These are phyloP conservation scores for Blastobotrys mokoenaii DNA, from an alignment of 805 yeast species.

Conservation along the genomic window DNA sequence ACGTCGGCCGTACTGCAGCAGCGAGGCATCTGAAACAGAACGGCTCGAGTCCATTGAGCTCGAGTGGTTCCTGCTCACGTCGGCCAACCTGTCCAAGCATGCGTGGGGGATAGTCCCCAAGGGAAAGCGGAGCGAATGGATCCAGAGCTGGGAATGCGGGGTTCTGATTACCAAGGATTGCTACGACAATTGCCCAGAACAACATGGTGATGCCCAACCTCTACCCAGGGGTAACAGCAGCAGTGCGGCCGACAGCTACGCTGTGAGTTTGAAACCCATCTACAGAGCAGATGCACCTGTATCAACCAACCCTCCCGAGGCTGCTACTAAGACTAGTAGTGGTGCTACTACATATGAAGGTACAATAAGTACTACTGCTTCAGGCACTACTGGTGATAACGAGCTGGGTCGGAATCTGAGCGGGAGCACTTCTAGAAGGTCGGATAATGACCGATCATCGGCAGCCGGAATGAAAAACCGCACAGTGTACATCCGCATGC, in stretches of 20 bases:
- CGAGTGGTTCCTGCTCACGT: slow-evolving; percentile 65
- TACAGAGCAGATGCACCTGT: slow-evolving; percentile 32
- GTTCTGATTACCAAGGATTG: slow-evolving; percentile 35
- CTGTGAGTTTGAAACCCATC: slow-evolving; percentile 34
- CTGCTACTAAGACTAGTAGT: too few species aligned
- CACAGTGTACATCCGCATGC: slow-evolving; percentile 10
- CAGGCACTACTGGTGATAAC: not conserved
- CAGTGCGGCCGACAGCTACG: too few species aligned
- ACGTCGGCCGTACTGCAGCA: not conserved
- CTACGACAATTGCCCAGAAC: slow-evolving; percentile 16
- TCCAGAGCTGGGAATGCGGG: slow-evolving; percentile 47
- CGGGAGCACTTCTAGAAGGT: too few species aligned
- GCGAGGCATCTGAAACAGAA: not conserved
- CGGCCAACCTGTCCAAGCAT: slow-evolving; percentile 64
- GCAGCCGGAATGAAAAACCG: not conserved
- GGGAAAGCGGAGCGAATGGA: slow-evolving; percentile 20
- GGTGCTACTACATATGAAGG: too few species aligned
- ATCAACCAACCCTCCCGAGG: not conserved
- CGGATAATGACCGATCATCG: too few species aligned
- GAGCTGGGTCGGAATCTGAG: not conserved
- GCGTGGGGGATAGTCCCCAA: slow-evolving; percentile 64
- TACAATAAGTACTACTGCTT: too few species aligned
- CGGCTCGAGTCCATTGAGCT: slow-evolving; percentile 25
- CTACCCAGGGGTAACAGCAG: too few species aligned
- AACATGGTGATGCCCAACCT: not conserved